These are phyloP conservation scores for Monosporascus sp. DNA, from an alignment of 2,329 filamentous ascomycete species.

Conservation along the genomic window DNA sequence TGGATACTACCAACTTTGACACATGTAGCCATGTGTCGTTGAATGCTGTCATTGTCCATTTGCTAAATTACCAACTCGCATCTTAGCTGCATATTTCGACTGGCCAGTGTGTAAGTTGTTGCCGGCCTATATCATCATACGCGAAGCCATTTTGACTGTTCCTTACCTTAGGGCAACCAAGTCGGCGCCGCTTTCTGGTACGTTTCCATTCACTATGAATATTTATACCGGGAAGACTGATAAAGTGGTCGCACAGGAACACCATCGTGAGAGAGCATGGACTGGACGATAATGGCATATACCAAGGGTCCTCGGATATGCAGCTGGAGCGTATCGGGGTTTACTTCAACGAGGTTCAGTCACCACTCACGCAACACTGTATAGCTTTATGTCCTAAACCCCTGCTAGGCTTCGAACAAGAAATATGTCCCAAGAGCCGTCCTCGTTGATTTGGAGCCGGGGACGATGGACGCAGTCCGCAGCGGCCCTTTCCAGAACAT, in stretches of 20 bases:
- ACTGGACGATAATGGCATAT: slow-evolving; percentile 95
- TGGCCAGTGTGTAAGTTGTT: slow-evolving; percentile 69
- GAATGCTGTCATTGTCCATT: too few relatives aligned
- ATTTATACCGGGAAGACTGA: too few relatives aligned
- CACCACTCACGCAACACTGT: background rate
- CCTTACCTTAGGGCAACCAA: slow-evolving; percentile 71
- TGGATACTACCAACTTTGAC: background rate
- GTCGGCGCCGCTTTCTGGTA: slow-evolving; percentile 99
- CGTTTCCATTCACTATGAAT: slow-evolving; percentile 14
- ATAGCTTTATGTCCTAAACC: slow-evolving; percentile 8
- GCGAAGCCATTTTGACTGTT: too few relatives aligned
- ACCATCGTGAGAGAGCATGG: slow-evolving; percentile 88
- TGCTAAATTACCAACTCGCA: slow-evolving; percentile 19
- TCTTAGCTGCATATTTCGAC: slow-evolving; percentile 96
- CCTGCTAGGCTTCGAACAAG: slow-evolving; percentile 77
- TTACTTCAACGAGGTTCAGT: slow-evolving; percentile 76
- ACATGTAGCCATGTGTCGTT: too few relatives aligned
- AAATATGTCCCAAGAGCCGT: slow-evolving; percentile 99
- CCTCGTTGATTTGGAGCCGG: slow-evolving; percentile 98
- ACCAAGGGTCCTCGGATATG: slow-evolving; percentile 97
- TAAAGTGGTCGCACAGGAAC: slow-evolving; percentile 47
- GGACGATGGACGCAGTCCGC: slow-evolving; percentile 99
- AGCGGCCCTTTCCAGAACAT: slow-evolving; percentile 97
- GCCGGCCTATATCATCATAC: too few relatives aligned
- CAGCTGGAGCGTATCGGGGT: slow-evolving; percentile 99